These are phyloP conservation scores for Septoria petroselini DNA, from an alignment of 2,329 filamentous ascomycete species.

Conservation along the genomic window DNA sequence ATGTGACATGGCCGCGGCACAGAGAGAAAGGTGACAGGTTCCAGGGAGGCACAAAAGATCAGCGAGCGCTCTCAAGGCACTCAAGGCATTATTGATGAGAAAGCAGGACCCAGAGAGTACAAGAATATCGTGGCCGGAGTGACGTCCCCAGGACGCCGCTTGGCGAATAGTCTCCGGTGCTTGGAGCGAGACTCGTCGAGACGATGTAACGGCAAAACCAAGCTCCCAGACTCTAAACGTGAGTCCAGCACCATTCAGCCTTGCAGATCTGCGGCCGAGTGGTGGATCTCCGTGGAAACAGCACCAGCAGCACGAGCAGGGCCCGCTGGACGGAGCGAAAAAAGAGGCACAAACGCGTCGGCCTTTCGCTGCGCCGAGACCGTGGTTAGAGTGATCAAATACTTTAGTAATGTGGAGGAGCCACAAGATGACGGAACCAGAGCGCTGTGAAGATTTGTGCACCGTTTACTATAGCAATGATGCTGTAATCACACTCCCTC, in stretches of 20 bases:
- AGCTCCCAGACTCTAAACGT: constrained; percentile 4
- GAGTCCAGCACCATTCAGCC: constrained; percentile 6
- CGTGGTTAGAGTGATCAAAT: too few species aligned
- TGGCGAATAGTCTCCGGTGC: constrained; percentile 7
- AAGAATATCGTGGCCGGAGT: constrained; percentile 11
- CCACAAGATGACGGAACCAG: too few species aligned
- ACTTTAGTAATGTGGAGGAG: too few species aligned
- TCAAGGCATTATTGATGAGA: constrained; percentile 4
- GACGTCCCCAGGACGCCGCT: constrained; percentile 5
- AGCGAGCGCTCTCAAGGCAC: too few species aligned
- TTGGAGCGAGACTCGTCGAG: constrained; percentile 3
- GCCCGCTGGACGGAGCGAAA: too few species aligned
- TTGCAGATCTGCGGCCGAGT: constrained; percentile 4
- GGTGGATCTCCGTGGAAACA: constrained; percentile 4
- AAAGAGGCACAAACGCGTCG: too few species aligned
- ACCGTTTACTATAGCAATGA: too few species aligned
- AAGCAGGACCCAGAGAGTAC: neutral
- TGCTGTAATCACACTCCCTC: too few species aligned
- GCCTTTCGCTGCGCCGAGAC: too few species aligned
- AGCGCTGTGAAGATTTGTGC: too few species aligned
- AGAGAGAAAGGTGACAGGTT: neutral
- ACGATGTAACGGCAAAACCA: constrained; percentile 7
- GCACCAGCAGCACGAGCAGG: neutral
- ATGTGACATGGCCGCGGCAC: constrained; percentile 30
- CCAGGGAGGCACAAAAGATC: neutral